A percentile compares a stretch with the other conserved stretches of the same genome.
These are phyloP conservation scores for Magnaporthiopsis poae DNA, from an alignment of 2,329 filamentous ascomycete species.

Conservation along the genomic window DNA sequence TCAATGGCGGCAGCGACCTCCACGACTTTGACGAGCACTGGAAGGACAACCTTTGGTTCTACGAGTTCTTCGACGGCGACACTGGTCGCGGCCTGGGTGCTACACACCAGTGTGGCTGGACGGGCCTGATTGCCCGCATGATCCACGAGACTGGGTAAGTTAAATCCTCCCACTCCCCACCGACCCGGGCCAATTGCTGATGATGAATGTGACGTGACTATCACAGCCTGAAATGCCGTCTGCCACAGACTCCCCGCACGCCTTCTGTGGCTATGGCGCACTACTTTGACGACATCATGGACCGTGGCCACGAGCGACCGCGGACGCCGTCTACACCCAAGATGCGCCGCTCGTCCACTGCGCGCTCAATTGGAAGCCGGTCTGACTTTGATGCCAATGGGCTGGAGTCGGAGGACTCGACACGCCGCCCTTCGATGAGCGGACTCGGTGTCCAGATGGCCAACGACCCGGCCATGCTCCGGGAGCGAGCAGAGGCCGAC, in stretches of 20 bases:
- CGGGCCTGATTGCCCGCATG: conserved; percentile 87
- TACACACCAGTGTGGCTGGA: conserved; percentile 94
- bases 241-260: conserved; percentile 85
- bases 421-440: conserved; percentile 22
- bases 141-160: conserved; percentile 93
- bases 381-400: conserved; percentile 62
- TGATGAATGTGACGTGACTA: conserved; percentile 7
- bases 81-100: conserved; percentile 79
- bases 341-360: conserved; percentile 69
- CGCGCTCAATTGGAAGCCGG: conserved; percentile 71
- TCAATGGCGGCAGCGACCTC: conserved; percentile 74
- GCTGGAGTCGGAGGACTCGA: conserved; percentile 27
- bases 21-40: conserved; percentile 88
- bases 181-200: conserved; percentile 28
- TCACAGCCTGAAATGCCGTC: conserved; percentile 71
- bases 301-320: conserved; percentile 27
- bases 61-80: conserved; percentile 95
- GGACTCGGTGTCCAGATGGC: conserved; percentile 27
- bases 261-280: conserved; percentile 75
- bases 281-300: conserved; percentile 65
- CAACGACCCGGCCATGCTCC: conserved; percentile 41
- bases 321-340: conserved; percentile 35
- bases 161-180: conserved; percentile 2
- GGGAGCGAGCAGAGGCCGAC: conserved; percentile 47
- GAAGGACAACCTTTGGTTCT: conserved; percentile 91